Percentiles rank a stretch among this genome's conserved stretches.
These are phyloP conservation scores for Ceratocystis harringtonii DNA, from an alignment of 2,329 filamentous ascomycete genomes.

Conservation along the genomic window DNA sequence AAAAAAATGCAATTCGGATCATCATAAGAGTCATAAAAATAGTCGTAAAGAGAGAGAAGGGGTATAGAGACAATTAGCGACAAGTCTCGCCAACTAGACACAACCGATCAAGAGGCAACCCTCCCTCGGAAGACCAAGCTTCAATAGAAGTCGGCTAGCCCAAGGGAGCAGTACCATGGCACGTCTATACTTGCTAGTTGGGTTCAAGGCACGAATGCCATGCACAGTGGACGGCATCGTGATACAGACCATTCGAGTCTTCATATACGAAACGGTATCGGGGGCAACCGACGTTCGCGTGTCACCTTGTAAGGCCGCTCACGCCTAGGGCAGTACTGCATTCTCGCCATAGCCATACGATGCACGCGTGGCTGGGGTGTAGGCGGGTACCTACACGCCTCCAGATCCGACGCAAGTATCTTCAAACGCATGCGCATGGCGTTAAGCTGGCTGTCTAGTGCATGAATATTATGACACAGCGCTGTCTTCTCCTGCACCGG, in stretches of 20 bases:
- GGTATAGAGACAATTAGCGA: neutral
- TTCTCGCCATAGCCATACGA: neutral
- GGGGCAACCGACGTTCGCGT: neutral
- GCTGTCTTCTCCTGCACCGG: neutral
- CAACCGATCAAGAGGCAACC: neutral
- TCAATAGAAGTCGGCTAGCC: no score
- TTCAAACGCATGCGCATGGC: neutral
- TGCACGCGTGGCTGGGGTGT: neutral
- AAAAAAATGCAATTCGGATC: slow-evolving; percentile 1
- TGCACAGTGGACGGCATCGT: no score
- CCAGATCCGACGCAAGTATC: neutral
- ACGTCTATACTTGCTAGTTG: no score
- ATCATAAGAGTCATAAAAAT: slow-evolving; percentile 12
- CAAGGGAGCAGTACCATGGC: no score
- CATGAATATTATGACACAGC: neutral
- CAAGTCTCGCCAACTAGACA: neutral
- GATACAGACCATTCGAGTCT: neutral
- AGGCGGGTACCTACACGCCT: neutral
- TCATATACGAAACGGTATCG: slow-evolving; percentile 4
- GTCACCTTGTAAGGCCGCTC: neutral
- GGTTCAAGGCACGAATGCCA: no score
- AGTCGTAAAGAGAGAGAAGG: slow-evolving; percentile 1
- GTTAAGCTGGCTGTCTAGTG: neutral
- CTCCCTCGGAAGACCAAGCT: neutral
- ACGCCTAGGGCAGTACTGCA: neutral